Base-by-base conservation (phyloP, 2,329 filamentous ascomycete species). In the Bipolaris cookei region DNA sequence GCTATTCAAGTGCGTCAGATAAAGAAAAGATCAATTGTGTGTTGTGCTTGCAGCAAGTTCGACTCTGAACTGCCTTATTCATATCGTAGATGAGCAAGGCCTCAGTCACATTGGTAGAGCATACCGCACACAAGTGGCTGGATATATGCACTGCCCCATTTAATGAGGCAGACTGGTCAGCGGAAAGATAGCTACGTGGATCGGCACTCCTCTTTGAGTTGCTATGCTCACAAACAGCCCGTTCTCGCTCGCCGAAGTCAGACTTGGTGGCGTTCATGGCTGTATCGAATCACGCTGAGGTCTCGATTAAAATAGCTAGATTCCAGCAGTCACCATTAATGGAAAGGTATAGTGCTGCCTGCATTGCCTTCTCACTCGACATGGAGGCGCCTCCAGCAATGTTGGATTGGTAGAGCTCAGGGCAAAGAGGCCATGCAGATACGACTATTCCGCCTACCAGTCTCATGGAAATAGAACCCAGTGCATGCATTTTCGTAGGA, bases 101-200 rank as follows among this genome's bases (percentile, higher is more conserved):
- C 49, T 60, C 61, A 71, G 65, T 66, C 65, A 56, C 67, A 62
- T 62, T 59, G 6, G 34, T n/a, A 14, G n/a, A 42, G 21, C 20
- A 34, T 28, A 20, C 43, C 23, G 32, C 51, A 59, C 34, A 32
- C 46, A 41, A 34, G 41, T 48, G 41, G 32, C 47, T 37, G 25
- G 14, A 35, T 14, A 10, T 5, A 28, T 56, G 58, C 55, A 61
- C 46, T 34, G 59, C 58, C 60, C 47, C 28, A 43, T 3, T 14
- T 23, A 51, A 49, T 21, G 25, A 44, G 25, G 55, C 48, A 55
- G 34, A 58, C 62, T 62, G 65, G 65, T 68, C 58, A 68, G 58
- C 52, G 25, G 13, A 51, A 52, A 32, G 25, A 25, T 18, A 18
- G 20, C 44, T 21, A 53, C 56, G 16, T 16, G 34, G 30, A 20